Percentiles rank a stretch among this genome's conserved stretches.
Conservation (phyloP, 2,329 filamentous ascomycete species). For the Trichoderma sp. region DNA sequence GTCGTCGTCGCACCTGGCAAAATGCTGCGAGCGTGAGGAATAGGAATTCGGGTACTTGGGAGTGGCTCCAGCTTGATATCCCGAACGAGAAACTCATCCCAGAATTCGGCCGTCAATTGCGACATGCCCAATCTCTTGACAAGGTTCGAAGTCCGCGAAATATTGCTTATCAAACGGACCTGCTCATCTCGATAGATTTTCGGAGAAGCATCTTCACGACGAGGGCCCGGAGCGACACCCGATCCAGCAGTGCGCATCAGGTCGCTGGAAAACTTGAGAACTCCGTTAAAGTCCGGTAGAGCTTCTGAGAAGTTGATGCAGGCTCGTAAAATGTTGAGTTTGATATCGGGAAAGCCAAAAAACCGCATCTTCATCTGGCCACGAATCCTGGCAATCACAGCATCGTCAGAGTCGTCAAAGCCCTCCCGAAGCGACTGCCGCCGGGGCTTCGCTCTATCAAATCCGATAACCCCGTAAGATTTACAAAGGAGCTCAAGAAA, state of each 20-base stretch:
- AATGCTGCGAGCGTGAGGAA: constrained; percentile 64
- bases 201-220: constrained; percentile 70
- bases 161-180: constrained; percentile 78
- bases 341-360: constrained; percentile 79
- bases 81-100: constrained; percentile 93
- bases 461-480: constrained; percentile 66
- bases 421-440: constrained; percentile 31
- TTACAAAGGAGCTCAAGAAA: constrained; percentile 64
- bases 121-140: constrained; percentile 73
- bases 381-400: constrained; percentile 61
- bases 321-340: constrained; percentile 83
- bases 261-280: constrained; percentile 85
- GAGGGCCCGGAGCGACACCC: constrained; percentile 72
- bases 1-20: constrained; percentile 55
- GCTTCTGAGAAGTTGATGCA: constrained; percentile 95
- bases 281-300: constrained; percentile 85
- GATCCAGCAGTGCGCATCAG: constrained; percentile 81
- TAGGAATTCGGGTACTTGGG: constrained; percentile 62
- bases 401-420: constrained; percentile 55
- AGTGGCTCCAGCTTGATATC: constrained; percentile 71
- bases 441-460: constrained; percentile 44
- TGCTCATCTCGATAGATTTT: constrained; percentile 82
- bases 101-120: constrained; percentile 80
- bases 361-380: constrained; percentile 60
- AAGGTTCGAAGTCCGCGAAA: constrained; percentile 80